These are phyloP conservation scores for Platanthera guangdongensis DNA, from an alignment of 106 monocot genomes.

Conservation along the genomic window DNA sequence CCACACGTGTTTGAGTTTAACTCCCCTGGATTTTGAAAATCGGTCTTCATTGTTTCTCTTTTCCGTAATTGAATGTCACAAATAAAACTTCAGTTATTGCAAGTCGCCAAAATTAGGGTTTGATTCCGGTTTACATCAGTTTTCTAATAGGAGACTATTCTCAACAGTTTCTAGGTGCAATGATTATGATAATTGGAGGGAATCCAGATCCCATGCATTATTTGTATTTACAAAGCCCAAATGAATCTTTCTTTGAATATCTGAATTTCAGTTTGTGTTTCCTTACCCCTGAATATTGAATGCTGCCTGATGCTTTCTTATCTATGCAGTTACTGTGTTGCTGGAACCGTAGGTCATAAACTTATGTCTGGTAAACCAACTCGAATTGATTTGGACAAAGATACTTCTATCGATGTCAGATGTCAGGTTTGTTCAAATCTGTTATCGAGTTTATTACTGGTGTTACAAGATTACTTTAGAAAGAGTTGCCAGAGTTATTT, in stretches of 20 bases:
- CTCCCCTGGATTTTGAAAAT: too few species aligned
- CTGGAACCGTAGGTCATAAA: slow-evolving; percentile 92
- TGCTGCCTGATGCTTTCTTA: not conserved
- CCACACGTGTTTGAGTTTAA: too few species aligned
- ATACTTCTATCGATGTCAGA: slow-evolving; percentile 71
- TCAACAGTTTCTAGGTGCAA: too few species aligned
- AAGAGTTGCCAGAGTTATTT: not conserved
- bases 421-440: slow-evolving; percentile 52
- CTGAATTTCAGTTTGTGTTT: not conserved
- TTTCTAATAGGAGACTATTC: too few species aligned
- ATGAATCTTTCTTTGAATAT: not conserved
- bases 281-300: not conserved
- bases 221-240: too few species aligned
- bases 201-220: too few species aligned
- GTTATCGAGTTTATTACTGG: not conserved
- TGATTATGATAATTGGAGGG: too few species aligned
- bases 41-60: too few species aligned
- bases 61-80: too few species aligned
- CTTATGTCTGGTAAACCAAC: slow-evolving; percentile 97
- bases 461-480: not conserved
- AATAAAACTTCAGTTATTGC: too few species aligned
- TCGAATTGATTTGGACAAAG: slow-evolving; percentile 75
- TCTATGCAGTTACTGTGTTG: slow-evolving; percentile 74
- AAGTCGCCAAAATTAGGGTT: too few species aligned
- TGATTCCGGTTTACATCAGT: too few species aligned